These are phyloP conservation scores for Cladosporium sp. DNA, from an alignment of 2,329 filamentous ascomycete genomes.

Conservation along the genomic window DNA sequence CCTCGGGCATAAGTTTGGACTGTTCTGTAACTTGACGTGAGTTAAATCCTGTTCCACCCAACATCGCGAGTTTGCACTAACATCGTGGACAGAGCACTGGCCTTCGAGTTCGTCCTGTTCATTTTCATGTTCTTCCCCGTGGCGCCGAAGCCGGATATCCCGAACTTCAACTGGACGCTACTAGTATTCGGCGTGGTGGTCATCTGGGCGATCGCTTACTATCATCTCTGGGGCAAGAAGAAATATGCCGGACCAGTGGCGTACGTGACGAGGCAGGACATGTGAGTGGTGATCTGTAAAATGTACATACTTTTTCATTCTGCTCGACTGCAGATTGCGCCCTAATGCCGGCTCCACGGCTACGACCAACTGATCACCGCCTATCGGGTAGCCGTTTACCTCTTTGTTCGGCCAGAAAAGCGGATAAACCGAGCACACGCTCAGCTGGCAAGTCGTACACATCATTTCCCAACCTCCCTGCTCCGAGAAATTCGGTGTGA, in stretches of 20 bases:
- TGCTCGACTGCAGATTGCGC: too few relatives aligned
- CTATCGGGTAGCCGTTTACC: too few relatives aligned
- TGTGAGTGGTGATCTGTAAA: background rate
- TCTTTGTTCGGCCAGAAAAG: too few relatives aligned
- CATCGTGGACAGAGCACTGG: constrained; percentile 21
- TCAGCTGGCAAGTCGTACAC: too few relatives aligned
- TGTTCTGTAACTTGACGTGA: constrained; percentile 34
- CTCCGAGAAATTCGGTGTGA: too few relatives aligned
- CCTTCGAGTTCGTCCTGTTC: constrained; percentile 21
- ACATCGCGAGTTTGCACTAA: constrained; percentile 14
- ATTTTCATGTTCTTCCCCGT: constrained; percentile 31
- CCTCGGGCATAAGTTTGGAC: constrained; percentile 25
- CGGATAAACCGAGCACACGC: too few relatives aligned
- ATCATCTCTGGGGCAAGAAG: constrained; percentile 9
- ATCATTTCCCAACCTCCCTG: too few relatives aligned
- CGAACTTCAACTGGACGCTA: constrained; percentile 33
- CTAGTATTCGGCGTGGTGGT: constrained; percentile 24
- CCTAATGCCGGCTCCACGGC: too few relatives aligned
- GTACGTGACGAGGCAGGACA: constrained; percentile 1
- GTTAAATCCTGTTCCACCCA: too few relatives aligned
- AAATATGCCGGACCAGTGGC: constrained; percentile 9
- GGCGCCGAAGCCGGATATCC: constrained; percentile 27
- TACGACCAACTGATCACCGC: too few relatives aligned
- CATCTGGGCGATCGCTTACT: constrained; percentile 8
- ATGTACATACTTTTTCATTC: too few relatives aligned